These are phyloP conservation scores for Termitomyces eurrhizus DNA, from an alignment of 768 basidiomycete species.

Conservation along the genomic window DNA sequence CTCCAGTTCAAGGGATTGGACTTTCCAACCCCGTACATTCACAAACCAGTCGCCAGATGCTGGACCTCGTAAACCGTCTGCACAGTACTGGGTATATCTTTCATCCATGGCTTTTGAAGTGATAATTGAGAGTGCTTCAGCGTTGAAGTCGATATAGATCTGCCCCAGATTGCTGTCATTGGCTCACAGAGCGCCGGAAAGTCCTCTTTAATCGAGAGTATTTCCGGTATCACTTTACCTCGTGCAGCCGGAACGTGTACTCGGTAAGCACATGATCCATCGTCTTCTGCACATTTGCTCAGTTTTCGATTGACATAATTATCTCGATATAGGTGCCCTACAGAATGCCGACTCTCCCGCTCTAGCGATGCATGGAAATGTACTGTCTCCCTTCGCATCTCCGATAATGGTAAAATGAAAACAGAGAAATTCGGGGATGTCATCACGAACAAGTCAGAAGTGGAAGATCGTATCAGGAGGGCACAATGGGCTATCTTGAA, in stretches of 20 bases:
- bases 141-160: constrained; percentile 64
- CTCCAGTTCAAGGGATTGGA: constrained; percentile 44
- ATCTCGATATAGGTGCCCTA: constrained; percentile 41
- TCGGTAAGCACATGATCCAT: constrained; percentile 34
- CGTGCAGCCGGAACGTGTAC: constrained; percentile 76
- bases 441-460: constrained; percentile 47
- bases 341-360: constrained; percentile 49
- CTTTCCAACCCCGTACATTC: constrained; percentile 38
- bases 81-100: constrained; percentile 48
- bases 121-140: constrained; percentile 28
- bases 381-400: constrained; percentile 43
- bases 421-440: constrained; percentile 40
- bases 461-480: constrained; percentile 63
- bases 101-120: not conserved
- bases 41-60: constrained; percentile 38
- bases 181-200: constrained; percentile 75
- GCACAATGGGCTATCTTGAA: constrained; percentile 68
- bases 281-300: not conserved
- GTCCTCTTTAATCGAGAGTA: constrained; percentile 73
- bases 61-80: constrained; percentile 52
- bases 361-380: constrained; percentile 46
- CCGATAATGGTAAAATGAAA: constrained; percentile 33
- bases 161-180: constrained; percentile 71
- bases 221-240: constrained; percentile 68
- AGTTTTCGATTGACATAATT: not conserved